Conservation (phyloP, 768 basidiomycete species). For the Mrakia frigida region DNA sequence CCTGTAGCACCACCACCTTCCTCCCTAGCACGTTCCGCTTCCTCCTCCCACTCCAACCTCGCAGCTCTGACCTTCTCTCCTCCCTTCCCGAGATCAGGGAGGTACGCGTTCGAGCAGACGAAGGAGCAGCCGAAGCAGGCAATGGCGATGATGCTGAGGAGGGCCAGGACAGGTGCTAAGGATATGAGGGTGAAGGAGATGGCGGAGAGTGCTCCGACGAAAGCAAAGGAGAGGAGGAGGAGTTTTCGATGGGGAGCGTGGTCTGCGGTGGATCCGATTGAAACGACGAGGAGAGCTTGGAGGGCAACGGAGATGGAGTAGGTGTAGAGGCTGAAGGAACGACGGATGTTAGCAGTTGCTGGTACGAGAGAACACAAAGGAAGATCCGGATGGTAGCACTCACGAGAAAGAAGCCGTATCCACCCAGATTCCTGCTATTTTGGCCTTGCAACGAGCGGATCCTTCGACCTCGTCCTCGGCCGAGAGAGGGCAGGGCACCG, state of each 20-base stretch:
- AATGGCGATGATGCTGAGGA: constrained; percentile 71
- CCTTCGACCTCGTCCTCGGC: constrained; percentile 38
- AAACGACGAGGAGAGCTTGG: constrained; percentile 90
- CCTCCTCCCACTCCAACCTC: constrained; percentile 21
- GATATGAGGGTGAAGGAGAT: constrained; percentile 65
- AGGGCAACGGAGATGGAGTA: constrained; percentile 82
- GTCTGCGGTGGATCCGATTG: constrained; percentile 87
- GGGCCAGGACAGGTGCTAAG: constrained; percentile 49
- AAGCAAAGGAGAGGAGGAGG: constrained; percentile 68
- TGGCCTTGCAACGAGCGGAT: constrained; percentile 65
- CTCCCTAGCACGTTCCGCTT: constrained; percentile 1
- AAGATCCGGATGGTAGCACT: not conserved
- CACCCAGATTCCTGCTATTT: constrained; percentile 76
- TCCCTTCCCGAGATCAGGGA: constrained; percentile 65
- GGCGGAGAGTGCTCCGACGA: constrained; percentile 63
- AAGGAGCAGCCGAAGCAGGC: constrained; percentile 78
- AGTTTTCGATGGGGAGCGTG: constrained; percentile 69
- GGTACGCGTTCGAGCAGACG: constrained; percentile 86
- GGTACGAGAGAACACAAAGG: too few relatives aligned
- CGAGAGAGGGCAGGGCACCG: constrained; percentile 51
- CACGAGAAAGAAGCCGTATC: constrained; percentile 50
- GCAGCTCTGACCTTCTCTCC: constrained; percentile 46
- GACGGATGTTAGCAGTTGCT: too few relatives aligned
- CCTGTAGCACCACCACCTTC: not conserved
- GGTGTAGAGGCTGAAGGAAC: constrained; percentile 75